These are phyloP conservation scores for Elsinoe fawcettii DNA, from an alignment of 2,329 filamentous ascomycete species.

Conservation along the genomic window DNA sequence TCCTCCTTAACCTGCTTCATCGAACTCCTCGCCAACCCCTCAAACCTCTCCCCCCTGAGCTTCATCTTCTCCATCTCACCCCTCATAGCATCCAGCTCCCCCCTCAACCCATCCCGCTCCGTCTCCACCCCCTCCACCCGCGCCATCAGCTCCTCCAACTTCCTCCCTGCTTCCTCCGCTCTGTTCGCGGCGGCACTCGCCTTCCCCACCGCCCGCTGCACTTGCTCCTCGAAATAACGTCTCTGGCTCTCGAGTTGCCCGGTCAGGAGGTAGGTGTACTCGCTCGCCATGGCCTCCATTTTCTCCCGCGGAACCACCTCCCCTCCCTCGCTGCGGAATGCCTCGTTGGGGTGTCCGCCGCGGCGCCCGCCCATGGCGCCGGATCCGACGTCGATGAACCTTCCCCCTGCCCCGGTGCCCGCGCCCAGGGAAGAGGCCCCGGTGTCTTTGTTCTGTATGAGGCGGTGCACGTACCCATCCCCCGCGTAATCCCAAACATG, in stretches of 20 bases:
- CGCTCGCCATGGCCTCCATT: constrained; percentile 72
- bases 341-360: constrained; percentile 29
- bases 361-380: constrained; percentile 26
- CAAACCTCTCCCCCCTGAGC: constrained; percentile 61
- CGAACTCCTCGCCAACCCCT: constrained; percentile 66
- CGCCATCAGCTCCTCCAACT: constrained; percentile 43
- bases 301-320: constrained; percentile 67
- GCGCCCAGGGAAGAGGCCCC: too few relatives aligned
- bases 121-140: constrained; percentile 48
- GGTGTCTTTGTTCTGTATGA: constrained; percentile 72
- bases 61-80: constrained; percentile 63
- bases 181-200: constrained; percentile 63
- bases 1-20: constrained; percentile 76
- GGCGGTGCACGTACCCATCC: constrained; percentile 89
- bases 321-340: constrained; percentile 37
- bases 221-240: constrained; percentile 86
- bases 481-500: constrained; percentile 97
- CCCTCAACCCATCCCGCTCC: constrained; percentile 44
- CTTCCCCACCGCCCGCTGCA: constrained; percentile 84
- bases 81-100: constrained; percentile 62
- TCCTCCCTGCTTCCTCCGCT: constrained; percentile 54
- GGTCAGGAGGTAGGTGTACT: constrained; percentile 90
- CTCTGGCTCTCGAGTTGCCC: constrained; percentile 89
- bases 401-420: not conserved
- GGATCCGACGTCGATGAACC: constrained; percentile 73